Evolutionary conservation across 2,329 filamentous ascomycete genomes (phyloP).

Genomic region (Penicillium nordicum): DNA sequence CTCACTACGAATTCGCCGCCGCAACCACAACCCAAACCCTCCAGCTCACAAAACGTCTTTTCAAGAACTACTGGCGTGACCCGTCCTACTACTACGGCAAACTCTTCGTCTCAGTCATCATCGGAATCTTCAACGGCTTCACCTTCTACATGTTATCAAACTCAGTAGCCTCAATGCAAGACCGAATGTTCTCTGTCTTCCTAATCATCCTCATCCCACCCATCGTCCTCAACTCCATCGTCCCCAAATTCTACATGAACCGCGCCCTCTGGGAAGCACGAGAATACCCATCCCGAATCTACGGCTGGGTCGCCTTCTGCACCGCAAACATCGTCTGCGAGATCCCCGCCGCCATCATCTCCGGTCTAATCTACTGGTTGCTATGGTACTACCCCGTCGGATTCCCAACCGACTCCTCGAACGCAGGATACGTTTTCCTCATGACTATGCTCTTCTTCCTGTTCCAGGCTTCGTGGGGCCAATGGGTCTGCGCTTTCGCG

Average conservation of each 20-base stretch:
- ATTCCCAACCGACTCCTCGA: slow-evolving; percentile 61
- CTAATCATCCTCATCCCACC: slow-evolving; percentile 64
- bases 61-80: slow-evolving; percentile 71
- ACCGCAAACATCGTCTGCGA: slow-evolving; percentile 71
- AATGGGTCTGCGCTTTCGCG: slow-evolving; percentile 81
- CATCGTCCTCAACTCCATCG: slow-evolving; percentile 67
- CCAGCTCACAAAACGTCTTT: slow-evolving; percentile 66
- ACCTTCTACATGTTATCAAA: slow-evolving; percentile 70
- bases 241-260: slow-evolving; percentile 75
- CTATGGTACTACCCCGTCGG: slow-evolving; percentile 77
- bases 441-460: slow-evolving; percentile 76
- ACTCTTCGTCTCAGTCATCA: slow-evolving; percentile 66
- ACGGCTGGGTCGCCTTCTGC: slow-evolving; percentile 73
- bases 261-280: slow-evolving; percentile 69
- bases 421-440: slow-evolving; percentile 71
- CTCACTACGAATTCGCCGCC: slow-evolving; percentile 62
- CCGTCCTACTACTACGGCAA: slow-evolving; percentile 75
- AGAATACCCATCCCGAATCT: slow-evolving; percentile 71
- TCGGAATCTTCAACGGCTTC: slow-evolving; percentile 76
- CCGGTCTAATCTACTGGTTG: slow-evolving; percentile 65
- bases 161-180: slow-evolving; percentile 66
- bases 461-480: slow-evolving; percentile 72
- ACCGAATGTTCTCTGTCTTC: slow-evolving; percentile 72
- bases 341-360: slow-evolving; percentile 66
- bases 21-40: slow-evolving; percentile 60